Evolutionary conservation across 768 basidiomycete genomes (phyloP).

Genomic region (Hydnum rufescens): DNA sequence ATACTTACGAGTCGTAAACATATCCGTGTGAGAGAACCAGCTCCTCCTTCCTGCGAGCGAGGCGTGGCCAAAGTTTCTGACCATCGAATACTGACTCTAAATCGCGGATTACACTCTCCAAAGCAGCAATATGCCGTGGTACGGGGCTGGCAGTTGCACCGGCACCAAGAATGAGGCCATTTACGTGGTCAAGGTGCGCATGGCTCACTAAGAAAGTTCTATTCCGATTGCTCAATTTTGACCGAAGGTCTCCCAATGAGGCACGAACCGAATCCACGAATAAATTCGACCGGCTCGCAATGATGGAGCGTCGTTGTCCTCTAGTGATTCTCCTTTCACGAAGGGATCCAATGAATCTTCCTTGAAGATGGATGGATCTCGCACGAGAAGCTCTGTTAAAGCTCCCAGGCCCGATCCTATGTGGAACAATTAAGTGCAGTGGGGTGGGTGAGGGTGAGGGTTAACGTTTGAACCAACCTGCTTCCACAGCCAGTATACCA

Average conservation of each 20-base stretch:
- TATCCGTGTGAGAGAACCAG: conserved; percentile 30
- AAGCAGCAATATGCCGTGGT: conserved; percentile 38
- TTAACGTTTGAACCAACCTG: conserved; percentile 31
- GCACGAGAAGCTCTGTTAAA: conserved; percentile 36
- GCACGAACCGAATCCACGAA: conserved; percentile 29
- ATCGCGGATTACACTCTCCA: conserved; percentile 40
- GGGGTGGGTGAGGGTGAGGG: neutral
- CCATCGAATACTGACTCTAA: conserved; percentile 56
- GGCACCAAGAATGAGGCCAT: conserved; percentile 62
- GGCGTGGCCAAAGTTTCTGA: conserved; percentile 57
- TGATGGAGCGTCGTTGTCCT: conserved; percentile 4
- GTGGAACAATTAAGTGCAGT: neutral
- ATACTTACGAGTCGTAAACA: conserved; percentile 42
- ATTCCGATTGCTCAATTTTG: conserved; percentile 4
- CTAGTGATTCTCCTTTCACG: conserved; percentile 5
- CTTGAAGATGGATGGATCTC: conserved; percentile 36
- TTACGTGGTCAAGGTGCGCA: conserved; percentile 80
- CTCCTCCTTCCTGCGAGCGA: conserved; percentile 52
- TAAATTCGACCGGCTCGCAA: conserved; percentile 22
- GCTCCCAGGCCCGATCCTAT: conserved; percentile 77
- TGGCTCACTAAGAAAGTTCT: conserved; percentile 79
- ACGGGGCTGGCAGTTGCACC: conserved; percentile 46
- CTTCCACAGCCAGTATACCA: conserved; percentile 71
- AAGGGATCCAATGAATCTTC: too few relatives aligned
- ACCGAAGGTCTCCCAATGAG: conserved; percentile 2